phyloP scores from a whole-genome alignment of 2,329 filamentous ascomycete genomes.

The Sporothrix protearum region DNA sequence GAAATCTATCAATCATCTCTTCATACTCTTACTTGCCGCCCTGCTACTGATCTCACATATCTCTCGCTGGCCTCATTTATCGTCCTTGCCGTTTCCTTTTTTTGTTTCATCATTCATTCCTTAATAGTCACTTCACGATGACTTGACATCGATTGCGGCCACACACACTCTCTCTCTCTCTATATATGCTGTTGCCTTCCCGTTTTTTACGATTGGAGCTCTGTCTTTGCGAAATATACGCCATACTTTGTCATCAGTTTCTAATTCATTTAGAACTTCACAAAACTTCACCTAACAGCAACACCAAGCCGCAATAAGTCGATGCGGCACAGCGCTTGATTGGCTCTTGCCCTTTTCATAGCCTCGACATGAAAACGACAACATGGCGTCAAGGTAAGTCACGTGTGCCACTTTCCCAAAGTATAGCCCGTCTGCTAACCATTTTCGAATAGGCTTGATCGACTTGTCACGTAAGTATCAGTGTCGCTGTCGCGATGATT shows the following conservation, averaged over 20 bases:
- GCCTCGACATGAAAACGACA: slow-evolving; percentile 38
- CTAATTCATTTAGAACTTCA: not conserved
- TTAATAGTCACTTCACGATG: not conserved
- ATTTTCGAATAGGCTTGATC: slow-evolving; percentile 63
- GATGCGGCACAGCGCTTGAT: slow-evolving; percentile 20
- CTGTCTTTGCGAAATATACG: not conserved
- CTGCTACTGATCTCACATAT: not conserved
- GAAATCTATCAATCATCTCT: not conserved
- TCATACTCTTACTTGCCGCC: too few relatives aligned
- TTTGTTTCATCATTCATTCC: not conserved
- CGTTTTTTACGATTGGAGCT: not conserved
- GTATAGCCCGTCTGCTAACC: slow-evolving; percentile 28
- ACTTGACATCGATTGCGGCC: not conserved
- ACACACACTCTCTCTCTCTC: too few relatives aligned
- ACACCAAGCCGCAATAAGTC: not conserved
- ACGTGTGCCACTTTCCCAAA: not conserved
- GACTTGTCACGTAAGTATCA: slow-evolving; percentile 75
- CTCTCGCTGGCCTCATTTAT: not conserved
- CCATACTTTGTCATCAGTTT: not conserved
- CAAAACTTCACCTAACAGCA: not conserved
- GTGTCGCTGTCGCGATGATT: not conserved
- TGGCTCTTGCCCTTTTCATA: slow-evolving; percentile 23
- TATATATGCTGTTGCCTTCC: not conserved
- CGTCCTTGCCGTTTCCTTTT: not conserved
- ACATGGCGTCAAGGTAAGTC: slow-evolving; percentile 56